These are phyloP conservation scores for Jatropha multifida DNA, from an alignment of 441 rosid genomes.

Conservation along the genomic window DNA sequence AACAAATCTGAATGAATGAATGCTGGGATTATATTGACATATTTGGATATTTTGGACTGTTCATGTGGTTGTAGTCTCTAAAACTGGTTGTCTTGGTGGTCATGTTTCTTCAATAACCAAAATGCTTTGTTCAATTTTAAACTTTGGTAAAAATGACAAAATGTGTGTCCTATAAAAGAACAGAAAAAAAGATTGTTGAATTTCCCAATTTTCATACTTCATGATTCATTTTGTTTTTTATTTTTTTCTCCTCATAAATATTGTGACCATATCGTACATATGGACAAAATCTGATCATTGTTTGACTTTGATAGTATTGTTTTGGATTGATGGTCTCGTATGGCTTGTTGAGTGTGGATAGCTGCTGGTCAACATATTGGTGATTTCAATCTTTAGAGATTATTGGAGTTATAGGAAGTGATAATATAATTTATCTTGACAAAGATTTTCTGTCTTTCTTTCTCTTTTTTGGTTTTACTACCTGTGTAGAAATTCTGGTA, in stretches of 20 bases:
- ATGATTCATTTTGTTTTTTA: background rate
- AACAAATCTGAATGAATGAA: conserved; percentile 15
- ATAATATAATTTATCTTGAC: no score
- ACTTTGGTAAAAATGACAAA: background rate
- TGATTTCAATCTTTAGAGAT: no score
- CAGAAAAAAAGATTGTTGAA: no score
- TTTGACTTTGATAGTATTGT: background rate
- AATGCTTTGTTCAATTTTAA: conserved; percentile 4
- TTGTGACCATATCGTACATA: no score
- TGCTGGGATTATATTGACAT: conserved; percentile 7
- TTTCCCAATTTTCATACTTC: background rate
- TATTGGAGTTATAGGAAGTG: no score
- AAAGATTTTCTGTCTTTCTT: no score
- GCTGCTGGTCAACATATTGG: no score
- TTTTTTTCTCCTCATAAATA: background rate
- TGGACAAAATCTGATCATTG: no score
- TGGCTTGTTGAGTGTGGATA: no score
- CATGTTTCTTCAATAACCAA: conserved; percentile 11
- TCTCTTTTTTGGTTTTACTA: no score
- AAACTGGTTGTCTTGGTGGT: background rate
- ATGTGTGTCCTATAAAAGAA: background rate
- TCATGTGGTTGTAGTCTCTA: conserved; percentile 13
- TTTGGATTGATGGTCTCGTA: no score
- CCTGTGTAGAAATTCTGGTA: no score
- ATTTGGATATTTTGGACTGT: background rate